phyloP scores from a whole-genome alignment of 2,329 filamentous ascomycete species.

The Phaeoacremonium minimum region DNA sequence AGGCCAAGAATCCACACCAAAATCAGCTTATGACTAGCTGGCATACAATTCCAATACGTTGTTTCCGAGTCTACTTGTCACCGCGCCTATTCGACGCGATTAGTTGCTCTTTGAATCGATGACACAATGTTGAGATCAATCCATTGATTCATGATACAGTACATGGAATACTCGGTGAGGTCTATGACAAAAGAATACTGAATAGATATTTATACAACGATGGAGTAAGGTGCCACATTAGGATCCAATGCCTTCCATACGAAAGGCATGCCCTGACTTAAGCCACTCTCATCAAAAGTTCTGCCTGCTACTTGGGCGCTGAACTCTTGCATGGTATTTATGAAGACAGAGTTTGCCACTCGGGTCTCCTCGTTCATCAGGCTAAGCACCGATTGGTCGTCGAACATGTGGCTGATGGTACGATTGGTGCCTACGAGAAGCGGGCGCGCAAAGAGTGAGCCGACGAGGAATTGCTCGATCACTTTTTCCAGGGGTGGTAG shows the following conservation, averaged over 20 bases:
- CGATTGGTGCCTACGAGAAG: constrained; percentile 25
- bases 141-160: no score
- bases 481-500: constrained; percentile 25
- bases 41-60: no score
- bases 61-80: no score
- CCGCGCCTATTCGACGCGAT: no score
- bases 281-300: constrained; percentile 34
- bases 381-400: constrained; percentile 24
- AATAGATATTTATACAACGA: constrained; percentile 10
- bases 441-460: constrained; percentile 35
- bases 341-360: constrained; percentile 28
- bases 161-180: no score
- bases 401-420: constrained; percentile 35
- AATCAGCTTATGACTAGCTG: no score
- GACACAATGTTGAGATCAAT: no score
- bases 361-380: constrained; percentile 23
- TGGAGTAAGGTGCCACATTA: constrained; percentile 12
- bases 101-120: no score
- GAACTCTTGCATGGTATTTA: constrained; percentile 27
- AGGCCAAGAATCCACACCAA: no score
- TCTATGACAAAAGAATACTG: no score
- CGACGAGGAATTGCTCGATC: constrained; percentile 29
- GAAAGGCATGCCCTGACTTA: constrained; percentile 43
- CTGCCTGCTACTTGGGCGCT: constrained; percentile 29
- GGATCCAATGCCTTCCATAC: constrained; percentile 24